Evolutionary conservation across 257 asterid genomes (phyloP), one percentile per base, ranked within the genome.

Genomic region (Eucommia ulmoides): DNA sequence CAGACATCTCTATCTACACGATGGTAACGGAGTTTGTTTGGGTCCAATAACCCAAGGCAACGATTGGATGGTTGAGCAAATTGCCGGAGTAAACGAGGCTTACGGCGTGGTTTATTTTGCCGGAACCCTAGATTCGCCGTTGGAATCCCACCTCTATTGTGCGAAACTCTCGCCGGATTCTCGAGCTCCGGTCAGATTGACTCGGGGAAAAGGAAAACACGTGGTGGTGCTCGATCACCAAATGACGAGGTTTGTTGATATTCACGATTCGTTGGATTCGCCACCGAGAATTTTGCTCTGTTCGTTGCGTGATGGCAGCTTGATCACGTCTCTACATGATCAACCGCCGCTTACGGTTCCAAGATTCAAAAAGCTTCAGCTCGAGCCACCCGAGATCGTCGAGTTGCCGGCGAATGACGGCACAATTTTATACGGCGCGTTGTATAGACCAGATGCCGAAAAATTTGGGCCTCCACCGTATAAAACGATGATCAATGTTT

Each of bases 51-150:
- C 97, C 47, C 76, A 74, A 55, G 97, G 97, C 44, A n/a, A n/a
- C n/a, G 78, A 84, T 68, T 84, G 97, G 97, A 66, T 78, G 82
- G 91, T 88, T 20, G 96, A 88, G 66, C 97, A 88, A 60, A 71
- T 88, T 50, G 78, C 84, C 7, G 96, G 97, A 0, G 76, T 88
- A 51, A 84, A 84, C 19, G 96, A 84, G 66, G 89, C 80, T 51
- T 63, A 83, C 29, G 94, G 94, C 33, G 46, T 75, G 26, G 65
- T 88, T 18, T 84, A 88, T 64, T 82, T 88, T 51, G 71, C 82
- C 1, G 97, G 82, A 57, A 84, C 94, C 48, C 55, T 80, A 20
- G 94, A 88, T 22, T 63, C 85, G 20, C 94, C 94, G 50, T 56
- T 84, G 71, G 94, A 88, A 65, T 80, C 91, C 45, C 96, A 88